phyloP scores from a whole-genome alignment of 139 green algal genomes.

The Ostreobium quekettii region DNA sequence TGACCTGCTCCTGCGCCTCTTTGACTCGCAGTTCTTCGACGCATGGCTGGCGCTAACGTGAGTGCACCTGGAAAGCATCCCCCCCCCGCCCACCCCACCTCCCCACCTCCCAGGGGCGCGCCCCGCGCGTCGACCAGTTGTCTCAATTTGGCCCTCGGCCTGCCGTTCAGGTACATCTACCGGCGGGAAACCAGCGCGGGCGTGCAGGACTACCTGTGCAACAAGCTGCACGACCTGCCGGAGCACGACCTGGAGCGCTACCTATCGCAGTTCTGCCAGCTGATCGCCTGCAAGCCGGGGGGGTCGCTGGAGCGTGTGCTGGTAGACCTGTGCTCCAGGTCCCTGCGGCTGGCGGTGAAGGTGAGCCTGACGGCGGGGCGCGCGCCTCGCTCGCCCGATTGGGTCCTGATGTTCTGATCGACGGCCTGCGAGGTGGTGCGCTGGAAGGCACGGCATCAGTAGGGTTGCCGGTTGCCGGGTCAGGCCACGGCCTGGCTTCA shows the following conservation, averaged over 20 bases:
- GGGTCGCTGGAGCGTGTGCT: conserved; percentile 66
- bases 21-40: conserved; percentile 78
- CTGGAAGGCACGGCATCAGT: too few relatives aligned
- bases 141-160: too few relatives aligned
- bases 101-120: too few relatives aligned
- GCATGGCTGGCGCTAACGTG: conserved; percentile 76
- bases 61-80: conserved; percentile 16
- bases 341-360: conserved; percentile 79
- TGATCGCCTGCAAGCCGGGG: conserved; percentile 52
- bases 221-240: conserved; percentile 69
- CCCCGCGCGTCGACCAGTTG: too few relatives aligned
- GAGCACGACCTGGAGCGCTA: conserved; percentile 70
- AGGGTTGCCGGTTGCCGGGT: too few relatives aligned
- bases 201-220: conserved; percentile 86
- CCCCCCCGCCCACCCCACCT: background rate
- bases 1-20: conserved; percentile 71
- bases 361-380: too few relatives aligned
- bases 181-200: conserved; percentile 49
- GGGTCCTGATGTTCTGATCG: too few relatives aligned
- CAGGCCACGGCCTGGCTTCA: too few relatives aligned
- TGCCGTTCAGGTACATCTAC: conserved; percentile 77
- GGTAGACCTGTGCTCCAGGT: conserved; percentile 65
- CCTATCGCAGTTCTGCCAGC: conserved; percentile 72
- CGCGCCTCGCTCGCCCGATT: too few relatives aligned
- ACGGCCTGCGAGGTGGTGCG: too few relatives aligned